These are phyloP conservation scores for Rhizophlyctis rosea DNA, from an alignment of 192 early-diverging fungal species.

Conservation along the genomic window DNA sequence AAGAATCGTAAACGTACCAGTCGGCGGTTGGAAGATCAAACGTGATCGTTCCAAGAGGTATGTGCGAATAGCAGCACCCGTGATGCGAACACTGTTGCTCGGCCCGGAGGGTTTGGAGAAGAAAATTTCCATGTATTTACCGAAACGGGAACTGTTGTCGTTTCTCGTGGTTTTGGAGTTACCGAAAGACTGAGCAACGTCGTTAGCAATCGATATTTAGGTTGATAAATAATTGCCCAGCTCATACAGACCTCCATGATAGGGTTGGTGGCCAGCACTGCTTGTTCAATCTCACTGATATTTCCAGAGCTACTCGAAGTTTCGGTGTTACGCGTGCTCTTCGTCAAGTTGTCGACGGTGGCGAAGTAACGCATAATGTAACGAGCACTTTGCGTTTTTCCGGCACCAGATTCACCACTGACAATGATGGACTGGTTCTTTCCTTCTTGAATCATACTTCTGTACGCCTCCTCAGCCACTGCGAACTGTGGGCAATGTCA, in stretches of 20 bases:
- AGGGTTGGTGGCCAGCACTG: constrained; percentile 86
- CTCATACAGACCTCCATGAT: constrained; percentile 79
- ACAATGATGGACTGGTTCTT: constrained; percentile 98
- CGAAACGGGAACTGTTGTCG: constrained; percentile 97
- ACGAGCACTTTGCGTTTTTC: constrained; percentile 94
- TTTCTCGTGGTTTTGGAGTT: constrained; percentile 99
- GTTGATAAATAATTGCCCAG: not conserved
- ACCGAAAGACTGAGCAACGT: constrained; percentile 71
- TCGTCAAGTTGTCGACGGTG: constrained; percentile 52
- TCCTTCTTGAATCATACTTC: constrained; percentile 88
- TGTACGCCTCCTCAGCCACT: constrained; percentile 96
- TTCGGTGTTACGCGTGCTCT: constrained; percentile 13
- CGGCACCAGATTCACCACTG: constrained; percentile 89
- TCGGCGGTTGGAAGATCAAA: constrained; percentile 88
- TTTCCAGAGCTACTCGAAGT: constrained; percentile 11
- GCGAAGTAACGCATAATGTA: constrained; percentile 98
- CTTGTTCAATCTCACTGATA: constrained; percentile 51
- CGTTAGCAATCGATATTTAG: not conserved
- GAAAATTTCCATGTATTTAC: constrained; percentile 97
- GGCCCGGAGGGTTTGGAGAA: constrained; percentile 66
- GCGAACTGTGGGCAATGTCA: constrained; percentile 69
- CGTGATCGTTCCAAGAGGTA: constrained; percentile 96
- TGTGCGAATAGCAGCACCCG: constrained; percentile 91
- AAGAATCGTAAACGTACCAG: constrained; percentile 18
- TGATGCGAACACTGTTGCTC: constrained; percentile 64